Conservation (phyloP, 1,284 basidiomycete species). For the Microbotryum scabiosae region DNA sequence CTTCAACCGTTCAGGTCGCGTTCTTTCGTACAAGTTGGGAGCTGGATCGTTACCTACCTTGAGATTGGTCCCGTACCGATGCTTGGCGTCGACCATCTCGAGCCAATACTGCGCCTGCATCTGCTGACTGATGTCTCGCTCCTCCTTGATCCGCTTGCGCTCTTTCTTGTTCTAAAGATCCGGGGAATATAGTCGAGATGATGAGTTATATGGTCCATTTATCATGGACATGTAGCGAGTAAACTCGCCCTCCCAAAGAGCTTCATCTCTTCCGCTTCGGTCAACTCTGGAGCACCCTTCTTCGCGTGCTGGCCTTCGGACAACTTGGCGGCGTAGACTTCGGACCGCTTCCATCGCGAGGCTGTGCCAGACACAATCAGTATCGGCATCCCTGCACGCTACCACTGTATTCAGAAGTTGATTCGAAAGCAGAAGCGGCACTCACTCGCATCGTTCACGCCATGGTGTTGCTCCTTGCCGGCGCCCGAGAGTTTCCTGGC, state of each 20-base stretch:
- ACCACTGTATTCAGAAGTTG: neutral
- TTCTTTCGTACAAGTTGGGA: conserved; percentile 27
- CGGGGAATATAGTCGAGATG: no score
- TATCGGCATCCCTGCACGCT: neutral
- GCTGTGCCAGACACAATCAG: conserved; percentile 7
- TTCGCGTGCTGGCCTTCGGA: conserved; percentile 16
- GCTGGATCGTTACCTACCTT: conserved; percentile 11
- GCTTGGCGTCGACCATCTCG: conserved; percentile 62
- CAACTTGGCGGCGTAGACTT: conserved; percentile 30
- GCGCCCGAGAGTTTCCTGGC: conserved; percentile 11
- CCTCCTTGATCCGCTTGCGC: conserved; percentile 12
- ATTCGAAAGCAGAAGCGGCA: neutral
- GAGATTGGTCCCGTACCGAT: conserved; percentile 60
- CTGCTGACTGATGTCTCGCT: conserved; percentile 19
- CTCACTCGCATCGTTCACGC: conserved; percentile 31
- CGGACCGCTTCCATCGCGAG: conserved; percentile 32
- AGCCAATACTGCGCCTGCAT: conserved; percentile 48
- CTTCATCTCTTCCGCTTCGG: conserved; percentile 23
- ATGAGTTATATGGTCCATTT: neutral
- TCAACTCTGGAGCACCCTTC: conserved; percentile 5
- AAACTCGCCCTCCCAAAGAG: conserved; percentile 1
- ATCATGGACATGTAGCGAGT: neutral
- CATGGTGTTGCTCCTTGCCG: conserved; percentile 19
- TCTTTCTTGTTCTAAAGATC: conserved; percentile 12
- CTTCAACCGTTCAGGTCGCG: conserved; percentile 2